Percentiles rank a stretch among this genome's conserved stretches.
Conservation (phyloP, 2,329 filamentous ascomycete genomes). For the Cadophora luteo-olivacea region DNA sequence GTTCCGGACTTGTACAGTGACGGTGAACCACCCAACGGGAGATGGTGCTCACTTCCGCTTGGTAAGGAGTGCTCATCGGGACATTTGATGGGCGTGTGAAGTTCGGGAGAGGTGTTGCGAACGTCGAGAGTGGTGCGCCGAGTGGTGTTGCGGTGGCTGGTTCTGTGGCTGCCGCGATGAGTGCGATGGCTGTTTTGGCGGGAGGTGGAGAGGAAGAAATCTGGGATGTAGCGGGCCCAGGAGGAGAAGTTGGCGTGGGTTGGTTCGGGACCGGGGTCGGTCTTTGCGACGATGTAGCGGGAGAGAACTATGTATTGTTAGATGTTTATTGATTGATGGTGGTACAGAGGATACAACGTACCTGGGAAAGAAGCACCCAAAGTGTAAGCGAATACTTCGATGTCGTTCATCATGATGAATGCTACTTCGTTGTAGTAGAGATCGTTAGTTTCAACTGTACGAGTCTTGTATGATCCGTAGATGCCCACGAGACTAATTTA, state of each 20-base stretch:
- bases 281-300: constrained; percentile 25
- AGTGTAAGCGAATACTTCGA: constrained; percentile 43
- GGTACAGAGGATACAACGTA: constrained; percentile 5
- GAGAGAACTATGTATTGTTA: constrained; percentile 24
- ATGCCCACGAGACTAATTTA: constrained; percentile 30
- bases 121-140: constrained; percentile 12
- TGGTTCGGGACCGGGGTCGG: constrained; percentile 16
- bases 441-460: constrained; percentile 31
- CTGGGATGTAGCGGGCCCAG: constrained; percentile 34
- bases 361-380: constrained; percentile 43
- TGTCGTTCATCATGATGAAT: constrained; percentile 43
- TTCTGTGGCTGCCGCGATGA: constrained; percentile 17
- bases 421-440: constrained; percentile 38
- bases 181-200: constrained; percentile 3
- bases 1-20: neutral
- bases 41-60: constrained; percentile 4
- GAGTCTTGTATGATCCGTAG: constrained; percentile 35
- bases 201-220: constrained; percentile 27
- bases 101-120: constrained; percentile 14
- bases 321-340: neutral
- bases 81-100: constrained; percentile 10
- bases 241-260: constrained; percentile 34
- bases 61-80: constrained; percentile 13
- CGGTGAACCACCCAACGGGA: neutral
- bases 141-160: constrained; percentile 1